Evolutionary conservation across 768 basidiomycete species (phyloP).

Genomic region (Pleurotus djamor): DNA sequence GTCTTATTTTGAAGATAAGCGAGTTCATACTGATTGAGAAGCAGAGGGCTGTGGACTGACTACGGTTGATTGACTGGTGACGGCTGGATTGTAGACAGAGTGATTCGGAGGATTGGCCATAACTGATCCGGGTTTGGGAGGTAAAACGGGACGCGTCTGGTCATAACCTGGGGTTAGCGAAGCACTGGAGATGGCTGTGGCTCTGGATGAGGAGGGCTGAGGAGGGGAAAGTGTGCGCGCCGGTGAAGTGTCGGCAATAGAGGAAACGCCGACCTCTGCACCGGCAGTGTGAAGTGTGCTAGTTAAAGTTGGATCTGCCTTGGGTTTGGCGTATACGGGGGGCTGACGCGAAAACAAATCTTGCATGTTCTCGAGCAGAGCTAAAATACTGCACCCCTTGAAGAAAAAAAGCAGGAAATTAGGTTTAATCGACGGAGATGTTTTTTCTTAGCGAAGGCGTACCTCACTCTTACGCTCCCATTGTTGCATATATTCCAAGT

Average conservation of each 20-base stretch:
- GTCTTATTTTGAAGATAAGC: background rate
- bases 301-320: constrained; percentile 19
- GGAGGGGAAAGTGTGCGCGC: constrained; percentile 15
- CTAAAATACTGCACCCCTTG: constrained; percentile 76
- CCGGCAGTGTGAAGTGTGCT: constrained; percentile 24
- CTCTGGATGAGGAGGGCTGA: background rate
- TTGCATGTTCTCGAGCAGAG: constrained; percentile 75
- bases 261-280: constrained; percentile 18
- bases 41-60: background rate
- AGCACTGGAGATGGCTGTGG: background rate
- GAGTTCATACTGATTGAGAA: constrained; percentile 1
- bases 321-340: constrained; percentile 87
- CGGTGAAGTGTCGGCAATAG: constrained; percentile 20
- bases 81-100: background rate
- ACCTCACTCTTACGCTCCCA: constrained; percentile 90
- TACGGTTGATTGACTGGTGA: background rate
- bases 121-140: constrained; percentile 26
- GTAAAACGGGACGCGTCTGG: constrained; percentile 26
- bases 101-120: constrained; percentile 2
- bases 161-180: background rate
- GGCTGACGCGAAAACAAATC: constrained; percentile 82
- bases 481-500: constrained; percentile 63
- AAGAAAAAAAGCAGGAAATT: constrained; percentile 1
- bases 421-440: background rate
- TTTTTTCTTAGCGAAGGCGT: constrained; percentile 11